Evolutionary conservation across 2,329 filamentous ascomycete species (phyloP).

Genomic region (Coleophoma eucalyptorum): DNA sequence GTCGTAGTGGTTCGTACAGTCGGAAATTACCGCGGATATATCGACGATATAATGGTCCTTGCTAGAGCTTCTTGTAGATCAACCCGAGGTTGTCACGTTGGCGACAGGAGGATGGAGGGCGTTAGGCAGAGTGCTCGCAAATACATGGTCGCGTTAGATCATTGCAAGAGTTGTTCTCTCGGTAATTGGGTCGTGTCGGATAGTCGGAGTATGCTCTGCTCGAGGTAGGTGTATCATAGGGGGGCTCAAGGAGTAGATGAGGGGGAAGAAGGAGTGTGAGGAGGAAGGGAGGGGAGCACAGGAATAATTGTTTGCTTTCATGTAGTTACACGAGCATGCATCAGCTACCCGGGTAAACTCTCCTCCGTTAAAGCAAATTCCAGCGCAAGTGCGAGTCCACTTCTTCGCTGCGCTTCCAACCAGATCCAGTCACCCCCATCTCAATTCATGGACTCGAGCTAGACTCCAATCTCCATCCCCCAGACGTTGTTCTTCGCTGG

Average conservation of each 20-base stretch:
- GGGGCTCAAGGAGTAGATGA: constrained; percentile 15
- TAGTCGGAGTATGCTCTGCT: not conserved
- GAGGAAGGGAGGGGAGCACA: constrained; percentile 18
- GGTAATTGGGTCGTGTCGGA: not conserved
- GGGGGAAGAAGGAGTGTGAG: constrained; percentile 11
- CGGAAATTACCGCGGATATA: too few species aligned
- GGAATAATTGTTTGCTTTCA: too few species aligned
- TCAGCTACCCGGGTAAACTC: not conserved
- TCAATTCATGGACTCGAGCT: too few species aligned
- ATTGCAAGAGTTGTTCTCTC: not conserved
- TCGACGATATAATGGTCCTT: too few species aligned
- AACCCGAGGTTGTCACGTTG: not conserved
- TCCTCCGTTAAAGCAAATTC: not conserved
- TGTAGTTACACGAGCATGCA: too few species aligned
- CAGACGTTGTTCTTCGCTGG: too few species aligned
- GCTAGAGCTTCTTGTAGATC: too few species aligned
- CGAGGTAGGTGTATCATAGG: not conserved
- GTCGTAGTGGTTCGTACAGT: too few species aligned
- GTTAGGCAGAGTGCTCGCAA: not conserved
- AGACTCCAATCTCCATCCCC: too few species aligned
- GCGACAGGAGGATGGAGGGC: not conserved
- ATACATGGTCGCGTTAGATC: constrained; percentile 1
- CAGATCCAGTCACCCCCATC: too few species aligned
- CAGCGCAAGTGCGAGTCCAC: too few species aligned
- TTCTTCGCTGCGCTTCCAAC: too few species aligned